A percentile compares a stretch with the other conserved stretches of the same genome.
Conservation (phyloP, 768 basidiomycete species). For the Russula earlei region DNA sequence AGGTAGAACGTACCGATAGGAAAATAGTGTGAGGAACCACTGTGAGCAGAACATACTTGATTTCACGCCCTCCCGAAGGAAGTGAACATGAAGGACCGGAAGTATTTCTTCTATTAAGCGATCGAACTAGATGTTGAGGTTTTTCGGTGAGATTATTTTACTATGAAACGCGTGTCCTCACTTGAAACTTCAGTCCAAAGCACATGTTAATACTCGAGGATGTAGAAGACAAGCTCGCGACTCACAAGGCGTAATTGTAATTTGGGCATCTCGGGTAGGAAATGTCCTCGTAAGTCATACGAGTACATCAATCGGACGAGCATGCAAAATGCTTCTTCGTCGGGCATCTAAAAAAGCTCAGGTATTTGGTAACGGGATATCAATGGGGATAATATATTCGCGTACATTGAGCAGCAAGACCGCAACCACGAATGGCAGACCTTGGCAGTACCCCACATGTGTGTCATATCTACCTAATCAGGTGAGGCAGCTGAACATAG, state of each 20-base stretch:
- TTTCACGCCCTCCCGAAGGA: constrained; percentile 88
- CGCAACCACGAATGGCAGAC: constrained; percentile 92
- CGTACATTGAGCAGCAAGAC: constrained; percentile 81
- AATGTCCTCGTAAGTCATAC: constrained; percentile 93
- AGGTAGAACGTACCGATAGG: constrained; percentile 58
- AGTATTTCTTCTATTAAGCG: constrained; percentile 86
- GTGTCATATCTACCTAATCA: constrained; percentile 57
- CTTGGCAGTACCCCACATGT: constrained; percentile 97
- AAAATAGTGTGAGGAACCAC: constrained; percentile 97
- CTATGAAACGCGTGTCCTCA: constrained; percentile 21
- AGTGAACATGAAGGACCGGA: constrained; percentile 88
- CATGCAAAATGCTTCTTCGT: constrained; percentile 96
- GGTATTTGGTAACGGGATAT: background rate
- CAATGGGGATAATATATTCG: constrained; percentile 19
- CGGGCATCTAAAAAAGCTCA: constrained; percentile 72
- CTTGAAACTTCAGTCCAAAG: constrained; percentile 45
- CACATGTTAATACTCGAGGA: background rate
- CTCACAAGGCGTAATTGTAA: constrained; percentile 82
- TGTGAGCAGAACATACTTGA: constrained; percentile 98
- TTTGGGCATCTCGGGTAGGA: constrained; percentile 98
- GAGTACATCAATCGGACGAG: constrained; percentile 93
- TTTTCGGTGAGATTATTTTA: background rate
- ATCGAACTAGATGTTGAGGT: constrained; percentile 57
- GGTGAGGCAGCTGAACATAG: constrained; percentile 8
- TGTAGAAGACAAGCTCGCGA: background rate